Evolutionary conservation across 257 asterid species (phyloP), one percentile per base, ranked within the genome.

Genomic region (Forsythia viridissima): DNA sequence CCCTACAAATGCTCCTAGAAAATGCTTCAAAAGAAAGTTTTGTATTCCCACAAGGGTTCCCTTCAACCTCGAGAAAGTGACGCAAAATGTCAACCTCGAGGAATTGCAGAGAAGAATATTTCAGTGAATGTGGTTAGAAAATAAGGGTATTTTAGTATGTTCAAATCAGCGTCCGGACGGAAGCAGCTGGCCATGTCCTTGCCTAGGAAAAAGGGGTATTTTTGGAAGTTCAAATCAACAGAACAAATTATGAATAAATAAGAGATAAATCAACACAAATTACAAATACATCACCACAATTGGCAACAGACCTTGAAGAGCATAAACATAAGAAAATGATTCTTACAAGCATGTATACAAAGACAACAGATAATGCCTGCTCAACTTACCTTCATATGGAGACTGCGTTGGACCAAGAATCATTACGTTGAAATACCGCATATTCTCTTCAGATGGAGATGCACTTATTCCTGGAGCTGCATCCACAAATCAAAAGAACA

Each of bases 401-500:
- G 99, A 96, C 72, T 96, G 99, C 8, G 97, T 77, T 70, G 99
- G 99, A 72, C 99, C 99, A 78, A 96, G 99, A 85, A 96, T 91
- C 99, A 96, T 96, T 71, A 96, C 99, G 82, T 96, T 96, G 84
- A 96, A 96, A 71, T 96, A 92, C 38, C 98, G 96, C 99, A 96
- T 96, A 73, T 96, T 96, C 42, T 96, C 98, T 83, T 96, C 99
- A 0, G 97, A 96, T 5, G 99, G 98, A 55, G 99, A 96, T 10
- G 99, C 99, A 83, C 99, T 96, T 87, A 96, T 93, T 83, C 99
- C 99, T 2, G 99, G 99, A 3, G 99, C 99, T 96, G 96, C 88
- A 90, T 4, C 74, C 82, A 89, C 43, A 70, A 78, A 44, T 76
- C 77, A 59, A 75, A 79, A 80, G 70, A 61, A 61, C 37, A 3